These are phyloP conservation scores for Brassica rapa DNA, from an alignment of 345 rosid genomes.

Conservation along the genomic window DNA sequence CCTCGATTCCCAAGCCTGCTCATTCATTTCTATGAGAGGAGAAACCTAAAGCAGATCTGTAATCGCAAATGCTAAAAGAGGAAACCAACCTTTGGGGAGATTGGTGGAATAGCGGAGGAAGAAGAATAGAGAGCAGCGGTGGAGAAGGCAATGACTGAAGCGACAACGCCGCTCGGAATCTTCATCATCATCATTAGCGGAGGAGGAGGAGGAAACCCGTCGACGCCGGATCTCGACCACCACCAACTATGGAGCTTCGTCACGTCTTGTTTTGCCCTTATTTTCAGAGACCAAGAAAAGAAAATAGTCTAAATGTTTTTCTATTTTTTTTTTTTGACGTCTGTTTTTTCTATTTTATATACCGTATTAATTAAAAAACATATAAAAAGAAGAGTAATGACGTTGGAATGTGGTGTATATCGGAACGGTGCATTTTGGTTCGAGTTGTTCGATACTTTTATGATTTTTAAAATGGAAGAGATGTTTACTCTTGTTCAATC, in stretches of 20 bases:
- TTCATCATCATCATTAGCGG: constrained; percentile 16
- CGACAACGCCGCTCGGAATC: constrained; percentile 30
- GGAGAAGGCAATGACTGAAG: constrained; percentile 34
- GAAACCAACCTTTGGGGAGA: constrained; percentile 36
- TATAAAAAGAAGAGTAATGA: background rate
- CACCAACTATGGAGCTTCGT: constrained; percentile 25
- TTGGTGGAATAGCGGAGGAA: constrained; percentile 24
- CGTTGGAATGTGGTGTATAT: background rate
- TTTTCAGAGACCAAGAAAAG: background rate
- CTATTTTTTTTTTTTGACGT: background rate
- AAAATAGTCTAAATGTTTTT: background rate
- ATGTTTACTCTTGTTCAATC: background rate
- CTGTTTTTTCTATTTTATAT: too few species aligned
- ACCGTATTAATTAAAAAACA: background rate
- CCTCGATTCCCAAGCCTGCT: constrained; percentile 41
- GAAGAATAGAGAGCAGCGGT: constrained; percentile 36
- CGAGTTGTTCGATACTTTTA: background rate
- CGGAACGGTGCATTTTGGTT: background rate
- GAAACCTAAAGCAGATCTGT: constrained; percentile 16
- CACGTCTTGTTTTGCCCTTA: background rate
- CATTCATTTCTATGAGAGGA: background rate
- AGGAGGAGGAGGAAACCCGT: constrained; percentile 27
- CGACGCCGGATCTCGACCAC: constrained; percentile 41
- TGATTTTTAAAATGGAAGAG: background rate
- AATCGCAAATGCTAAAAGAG: background rate